phyloP scores from a whole-genome alignment of 495 filamentous ascomycete species.

The Tirmania nivea region DNA sequence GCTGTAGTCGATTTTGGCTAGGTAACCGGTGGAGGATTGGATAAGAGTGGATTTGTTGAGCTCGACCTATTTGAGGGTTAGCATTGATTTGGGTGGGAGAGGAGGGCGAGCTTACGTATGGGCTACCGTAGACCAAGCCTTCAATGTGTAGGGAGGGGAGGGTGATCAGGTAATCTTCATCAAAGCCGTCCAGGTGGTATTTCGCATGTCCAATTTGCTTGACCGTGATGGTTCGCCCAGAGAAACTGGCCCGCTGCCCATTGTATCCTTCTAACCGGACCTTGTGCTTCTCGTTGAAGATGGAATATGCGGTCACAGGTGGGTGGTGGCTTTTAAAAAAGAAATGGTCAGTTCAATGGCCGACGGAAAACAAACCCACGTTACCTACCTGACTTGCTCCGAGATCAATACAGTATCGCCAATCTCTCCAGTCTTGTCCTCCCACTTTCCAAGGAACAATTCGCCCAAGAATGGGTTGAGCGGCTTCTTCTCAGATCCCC shows the following conservation, averaged over 20 bases:
- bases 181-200: conserved; percentile 25
- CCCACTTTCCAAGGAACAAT: conserved; percentile 75
- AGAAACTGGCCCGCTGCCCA: conserved; percentile 90
- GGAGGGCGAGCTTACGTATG: conserved; percentile 29
- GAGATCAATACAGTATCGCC: conserved; percentile 30
- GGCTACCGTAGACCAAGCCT: conserved; percentile 72
- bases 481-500: conserved; percentile 88
- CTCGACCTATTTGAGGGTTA: conserved; percentile 30
- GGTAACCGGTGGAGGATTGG: conserved; percentile 61
- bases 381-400: conserved; percentile 56
- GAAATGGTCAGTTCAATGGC: not conserved
- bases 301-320: conserved; percentile 87
- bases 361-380: not conserved
- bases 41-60: conserved; percentile 68
- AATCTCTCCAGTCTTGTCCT: conserved; percentile 35
- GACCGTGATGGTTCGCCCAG: conserved; percentile 64
- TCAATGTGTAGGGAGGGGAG: conserved; percentile 86
- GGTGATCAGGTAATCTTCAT: conserved; percentile 56
- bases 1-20: conserved; percentile 79
- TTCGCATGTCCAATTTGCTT: conserved; percentile 89
- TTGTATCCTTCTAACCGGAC: conserved; percentile 88
- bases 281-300: conserved; percentile 64
- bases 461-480: conserved; percentile 83
- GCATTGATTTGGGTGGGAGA: not conserved
- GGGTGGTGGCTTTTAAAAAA: conserved; percentile 58